Base-by-base conservation (phyloP, 768 basidiomycete species). In the Leccinum incarnatum region DNA sequence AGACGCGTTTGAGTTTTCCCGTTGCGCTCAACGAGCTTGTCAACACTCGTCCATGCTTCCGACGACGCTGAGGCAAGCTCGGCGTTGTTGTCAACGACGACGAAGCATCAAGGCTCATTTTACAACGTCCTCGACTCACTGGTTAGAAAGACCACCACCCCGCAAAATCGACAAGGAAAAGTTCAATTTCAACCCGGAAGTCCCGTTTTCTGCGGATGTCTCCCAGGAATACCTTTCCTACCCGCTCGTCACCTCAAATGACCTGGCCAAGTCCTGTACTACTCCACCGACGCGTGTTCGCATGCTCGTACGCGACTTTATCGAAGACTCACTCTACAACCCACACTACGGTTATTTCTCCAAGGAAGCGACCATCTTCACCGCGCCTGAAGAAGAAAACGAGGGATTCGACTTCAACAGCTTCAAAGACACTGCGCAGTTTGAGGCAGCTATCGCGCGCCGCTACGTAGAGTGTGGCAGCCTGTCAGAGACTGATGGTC, bases 321-420 rank as follows among this genome's bases (percentile, higher is more conserved):
- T 99, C 60, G 94, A 98, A 69, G 97, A 99, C 71, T 88, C 91
- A 8, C 75, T 99, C 37, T 99, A 99, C 77, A 98, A 99, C 72
- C 95, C 94, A 4, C 77, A 95, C 73, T 98, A 99, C 70, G 97
- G 97, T 37, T 99, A 99, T 76, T 98, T 99, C 72, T 86, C 93
- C 30, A 89, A 90, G 66, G 90, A 94, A 67, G 96, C 91, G 2
- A 89, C 86, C 48, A 98, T 99, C 62, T 93, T 97, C 72, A 86
- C 86, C 40, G 78, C 84, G 2, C 77, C 83, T 15, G 65, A 65
- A 21, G 73, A 73, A n/a, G 71, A 73, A 49, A 63, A 73, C n/a
- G 71, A 73, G 10, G 72, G 72, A 2, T 87, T 96, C 65, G 79
- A 93, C 67, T 97, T 98, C 71, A 66, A 73, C 8, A 67, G 73